Base-by-base conservation (phyloP, 163 green algal species). In the Scenedesmus sp. region DNA sequence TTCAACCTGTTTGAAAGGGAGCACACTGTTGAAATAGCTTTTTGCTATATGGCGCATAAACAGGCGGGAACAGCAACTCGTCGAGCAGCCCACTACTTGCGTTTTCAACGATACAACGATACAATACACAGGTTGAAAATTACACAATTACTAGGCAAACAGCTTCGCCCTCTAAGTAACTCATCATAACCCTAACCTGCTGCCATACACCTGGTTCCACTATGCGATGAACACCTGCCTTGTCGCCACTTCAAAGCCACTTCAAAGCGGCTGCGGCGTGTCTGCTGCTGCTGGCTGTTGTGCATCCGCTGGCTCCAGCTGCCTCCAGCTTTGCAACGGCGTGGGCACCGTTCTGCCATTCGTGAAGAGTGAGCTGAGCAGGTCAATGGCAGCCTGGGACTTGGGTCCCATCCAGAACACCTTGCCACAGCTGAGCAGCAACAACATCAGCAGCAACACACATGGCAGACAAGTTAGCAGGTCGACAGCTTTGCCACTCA, bases 371-470 rank as follows among this genome's bases (percentile, higher is more conserved):
- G 64, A 55, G 8, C 62, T 57, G 10, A 93, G 70, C 55, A 93
- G 60, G 15, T 81, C 34, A 3, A 93, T n/a, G 62, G 90, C 90
- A 13, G 90, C 84, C n/a, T 87, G 57, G 46, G 56, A 87, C 79
- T 93, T 93, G 1, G 91, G 91, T 2, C 91, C 91, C 77, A 93
- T 90, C 91, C 91, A 93, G 55, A 92, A 91, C 4, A 89, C 62
- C 82, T 93, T 93, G 60, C 62, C 86, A 46, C 91, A 93, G 15
- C 85, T 77, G 64, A 16, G 18, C 52, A 86, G 23, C 55, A 74
- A 23, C 74, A 57, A 26, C 34, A 83, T n/a, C 76, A 84, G 76
- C 76, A 59, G 26, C 82, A 55, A 62, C 59, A 64, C 57, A 74
- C 57, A 87, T 7, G 54, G n/a, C 4, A 82, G 4, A 70, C 10